Evolutionary conservation across 306 rosid genomes (phyloP).

Genomic region (Trichosanthes truncata): DNA sequence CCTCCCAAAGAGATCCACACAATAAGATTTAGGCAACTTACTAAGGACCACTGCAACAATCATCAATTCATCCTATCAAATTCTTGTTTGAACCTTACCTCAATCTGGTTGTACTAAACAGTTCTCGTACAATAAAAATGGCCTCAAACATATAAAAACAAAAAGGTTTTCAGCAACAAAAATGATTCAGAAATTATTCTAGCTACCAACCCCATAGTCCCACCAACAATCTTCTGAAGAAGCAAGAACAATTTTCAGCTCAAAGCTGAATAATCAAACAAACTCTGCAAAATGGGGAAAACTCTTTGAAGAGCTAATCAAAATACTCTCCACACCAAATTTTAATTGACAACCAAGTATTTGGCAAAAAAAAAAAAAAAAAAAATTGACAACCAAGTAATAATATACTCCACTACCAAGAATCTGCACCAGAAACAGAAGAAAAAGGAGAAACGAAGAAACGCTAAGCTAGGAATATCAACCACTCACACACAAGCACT

Average conservation of each 20-base stretch:
- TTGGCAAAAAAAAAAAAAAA: no score
- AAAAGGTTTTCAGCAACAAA: not conserved
- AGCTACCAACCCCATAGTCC: not conserved
- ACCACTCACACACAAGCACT: not conserved
- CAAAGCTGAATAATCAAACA: not conserved
- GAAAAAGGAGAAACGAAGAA: not conserved
- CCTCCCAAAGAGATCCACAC: not conserved
- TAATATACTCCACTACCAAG: not conserved
- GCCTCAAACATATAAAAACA: not conserved
- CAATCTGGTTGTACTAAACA: not conserved
- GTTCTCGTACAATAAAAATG: not conserved
- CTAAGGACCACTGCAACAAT: not conserved
- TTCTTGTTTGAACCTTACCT: not conserved
- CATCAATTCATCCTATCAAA: not conserved
- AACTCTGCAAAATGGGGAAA: not conserved
- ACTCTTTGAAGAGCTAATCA: not conserved
- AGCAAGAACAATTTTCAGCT: constrained; percentile 1
- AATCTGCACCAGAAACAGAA: not conserved
- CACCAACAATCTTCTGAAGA: not conserved
- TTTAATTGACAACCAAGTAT: not conserved
- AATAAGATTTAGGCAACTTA: not conserved
- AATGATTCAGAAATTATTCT: not conserved
- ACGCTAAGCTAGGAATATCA: not conserved
- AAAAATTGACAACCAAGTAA: not conserved
- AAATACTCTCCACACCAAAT: not conserved